Base-by-base conservation (phyloP, 768 basidiomycete genomes). In the Amanita inopinata region DNA sequence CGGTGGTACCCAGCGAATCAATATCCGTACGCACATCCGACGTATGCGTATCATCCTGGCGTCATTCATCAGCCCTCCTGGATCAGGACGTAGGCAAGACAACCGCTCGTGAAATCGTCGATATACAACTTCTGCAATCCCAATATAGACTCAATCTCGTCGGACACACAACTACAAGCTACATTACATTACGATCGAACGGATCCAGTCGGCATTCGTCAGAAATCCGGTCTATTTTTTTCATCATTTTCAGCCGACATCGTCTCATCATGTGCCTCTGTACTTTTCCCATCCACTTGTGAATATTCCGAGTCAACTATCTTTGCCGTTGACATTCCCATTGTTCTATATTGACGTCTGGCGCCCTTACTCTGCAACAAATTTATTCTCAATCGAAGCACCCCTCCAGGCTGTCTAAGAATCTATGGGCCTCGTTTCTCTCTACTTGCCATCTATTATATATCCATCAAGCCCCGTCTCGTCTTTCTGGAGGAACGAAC, bases 1-100 rank as follows among this genome's bases (percentile, higher is more conserved):
- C 62, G 61, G 19, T 78, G 76, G 77, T 56, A 62, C 43, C 60
- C 61, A 19, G 52, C 60, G 8, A 60, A 61, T 28, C 65, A 66
- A 43, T 73, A 72, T 54, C 54, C 60, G 36, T 61, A 61, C 42
- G 58, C 53, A 50, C 67, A 61, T 48, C 68, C 67, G 58, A 54
- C 57, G 47, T 44, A 44, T 9, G 33, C 34, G 17, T 44, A 44
- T 18, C 43, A 44, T 44, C 18, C 43, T 11, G 34, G 27, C 11
- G 12, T 30, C 18, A 19, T 37, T 5, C 43, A 37, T 14, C 43
- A 44, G 30, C 27, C 43, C 19, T 19, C 43, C 7, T 74, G 73
- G 73, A 60, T 73, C 49, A 65, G 63, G 53, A 64, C 66, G 32
- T 76, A 61, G 73, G 54, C 42, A 33, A n/a, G 27, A 6, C 27